phyloP scores from a whole-genome alignment of 345 rosid species.

The Ricinus communis region DNA sequence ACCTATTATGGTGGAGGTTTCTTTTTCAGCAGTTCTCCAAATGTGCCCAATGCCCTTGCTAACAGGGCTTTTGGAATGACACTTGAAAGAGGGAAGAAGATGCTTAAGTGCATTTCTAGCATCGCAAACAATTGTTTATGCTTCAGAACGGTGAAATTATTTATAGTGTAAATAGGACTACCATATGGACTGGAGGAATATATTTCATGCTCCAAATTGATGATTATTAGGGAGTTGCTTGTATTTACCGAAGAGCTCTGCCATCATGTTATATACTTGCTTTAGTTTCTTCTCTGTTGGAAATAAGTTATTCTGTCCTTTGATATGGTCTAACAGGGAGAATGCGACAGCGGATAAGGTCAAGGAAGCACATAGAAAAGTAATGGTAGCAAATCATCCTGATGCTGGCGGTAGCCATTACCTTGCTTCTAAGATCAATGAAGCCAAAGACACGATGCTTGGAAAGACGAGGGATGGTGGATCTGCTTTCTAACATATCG shows the following conservation, averaged over 20 bases:
- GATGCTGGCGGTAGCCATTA: conserved; percentile 95
- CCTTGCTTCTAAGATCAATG: conserved; percentile 88
- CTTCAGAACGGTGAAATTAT: not conserved
- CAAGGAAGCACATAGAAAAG: conserved; percentile 86
- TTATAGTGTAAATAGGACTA: too few species aligned
- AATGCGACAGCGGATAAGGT: conserved; percentile 62
- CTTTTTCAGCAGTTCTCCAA: too few species aligned
- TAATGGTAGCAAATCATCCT: conserved; percentile 92
- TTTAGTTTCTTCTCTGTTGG: too few species aligned
- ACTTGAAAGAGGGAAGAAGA: not conserved
- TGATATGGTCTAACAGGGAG: conserved; percentile 49
- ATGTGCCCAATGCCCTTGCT: not conserved
- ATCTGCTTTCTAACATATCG: conserved; percentile 54
- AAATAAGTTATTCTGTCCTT: not conserved
- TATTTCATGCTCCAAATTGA: not conserved
- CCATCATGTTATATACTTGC: not conserved
- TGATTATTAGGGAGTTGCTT: not conserved
- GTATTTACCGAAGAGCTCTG: not conserved
- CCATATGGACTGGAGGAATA: not conserved
- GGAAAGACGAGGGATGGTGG: conserved; percentile 67
- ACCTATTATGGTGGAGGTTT: too few species aligned
- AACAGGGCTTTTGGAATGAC: not conserved
- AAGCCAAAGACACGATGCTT: conserved; percentile 82
- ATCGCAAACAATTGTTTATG: not conserved
- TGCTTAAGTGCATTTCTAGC: not conserved